Evolutionary conservation across 75 land plant genomes (phyloP).

Genomic region (Isoetes taiwanensis): DNA sequence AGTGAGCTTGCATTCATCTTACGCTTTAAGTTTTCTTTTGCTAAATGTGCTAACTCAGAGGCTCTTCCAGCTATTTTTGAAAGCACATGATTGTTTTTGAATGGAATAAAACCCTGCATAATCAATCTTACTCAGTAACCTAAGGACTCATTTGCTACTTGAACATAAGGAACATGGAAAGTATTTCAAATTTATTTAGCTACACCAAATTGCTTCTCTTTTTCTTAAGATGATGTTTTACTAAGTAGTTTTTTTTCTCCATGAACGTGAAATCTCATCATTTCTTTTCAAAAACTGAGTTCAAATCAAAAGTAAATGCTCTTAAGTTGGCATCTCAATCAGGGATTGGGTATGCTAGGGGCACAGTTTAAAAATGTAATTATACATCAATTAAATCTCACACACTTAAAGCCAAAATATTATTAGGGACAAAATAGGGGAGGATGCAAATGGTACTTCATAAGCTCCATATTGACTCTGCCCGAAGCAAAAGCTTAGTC

Average conservation of each 20-base stretch:
- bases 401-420: not conserved
- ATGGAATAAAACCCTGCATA: not conserved
- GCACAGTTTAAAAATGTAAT: not conserved
- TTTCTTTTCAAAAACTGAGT: too few species aligned
- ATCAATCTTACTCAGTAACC: not conserved
- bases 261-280: not conserved
- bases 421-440: not conserved
- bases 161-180: not conserved
- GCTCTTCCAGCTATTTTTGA: conserved; percentile 1
- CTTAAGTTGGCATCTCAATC: too few species aligned
- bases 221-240: not conserved
- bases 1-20: not conserved
- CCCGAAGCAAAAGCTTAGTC: not conserved
- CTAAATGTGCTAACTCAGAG: not conserved
- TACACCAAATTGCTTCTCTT: not conserved
- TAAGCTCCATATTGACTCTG: not conserved
- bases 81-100: conserved; percentile 3
- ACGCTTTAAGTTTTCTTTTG: not conserved
- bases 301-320: too few species aligned
- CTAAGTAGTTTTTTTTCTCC: not conserved
- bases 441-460: not conserved
- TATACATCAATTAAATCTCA: too few species aligned
- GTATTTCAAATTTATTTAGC: not conserved
- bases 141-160: not conserved
- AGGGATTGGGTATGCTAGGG: not conserved